Evolutionary conservation across 768 basidiomycete species (phyloP).

Genomic region (Leucocoprinus sp.): DNA sequence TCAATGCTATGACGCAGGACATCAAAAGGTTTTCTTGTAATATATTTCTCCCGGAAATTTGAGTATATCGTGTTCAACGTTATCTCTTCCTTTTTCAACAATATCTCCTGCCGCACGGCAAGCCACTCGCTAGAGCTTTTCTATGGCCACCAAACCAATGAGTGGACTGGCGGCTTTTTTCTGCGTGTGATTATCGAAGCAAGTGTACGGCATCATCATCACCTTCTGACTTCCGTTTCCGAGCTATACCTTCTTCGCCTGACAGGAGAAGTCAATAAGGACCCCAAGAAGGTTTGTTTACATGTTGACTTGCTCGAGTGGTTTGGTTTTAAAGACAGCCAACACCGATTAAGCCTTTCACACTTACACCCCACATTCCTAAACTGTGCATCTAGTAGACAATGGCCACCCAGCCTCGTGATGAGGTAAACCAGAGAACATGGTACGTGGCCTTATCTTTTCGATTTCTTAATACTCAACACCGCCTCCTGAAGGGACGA

Average conservation of each 20-base stretch:
- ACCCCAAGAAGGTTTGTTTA: constrained; percentile 46
- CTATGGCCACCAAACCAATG: constrained; percentile 4
- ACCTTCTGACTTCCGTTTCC: constrained; percentile 36
- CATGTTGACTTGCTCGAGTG: constrained; percentile 40
- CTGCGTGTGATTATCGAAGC: constrained; percentile 39
- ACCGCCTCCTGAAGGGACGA: constrained; percentile 46
- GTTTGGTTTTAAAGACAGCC: constrained; percentile 36
- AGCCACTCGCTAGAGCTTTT: constrained; percentile 7
- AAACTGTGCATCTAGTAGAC: constrained; percentile 27
- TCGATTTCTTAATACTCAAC: background rate
- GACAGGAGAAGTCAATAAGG: constrained; percentile 32
- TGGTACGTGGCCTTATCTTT: constrained; percentile 39
- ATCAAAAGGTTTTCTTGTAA: constrained; percentile 1
- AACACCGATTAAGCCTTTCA: constrained; percentile 33
- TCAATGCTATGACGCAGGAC: constrained; percentile 16
- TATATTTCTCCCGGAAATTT: background rate
- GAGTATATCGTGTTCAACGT: no score
- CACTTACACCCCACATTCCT: constrained; percentile 29
- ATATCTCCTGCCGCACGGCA: background rate
- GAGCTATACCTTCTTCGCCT: constrained; percentile 38
- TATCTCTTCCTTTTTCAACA: no score
- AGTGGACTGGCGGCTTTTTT: constrained; percentile 7
- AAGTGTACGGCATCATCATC: constrained; percentile 29
- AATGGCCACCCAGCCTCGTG: constrained; percentile 50
- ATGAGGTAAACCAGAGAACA: constrained; percentile 52